phyloP scores from a whole-genome alignment of 176 grass and related monocot species.

The Oryza australiensis region DNA sequence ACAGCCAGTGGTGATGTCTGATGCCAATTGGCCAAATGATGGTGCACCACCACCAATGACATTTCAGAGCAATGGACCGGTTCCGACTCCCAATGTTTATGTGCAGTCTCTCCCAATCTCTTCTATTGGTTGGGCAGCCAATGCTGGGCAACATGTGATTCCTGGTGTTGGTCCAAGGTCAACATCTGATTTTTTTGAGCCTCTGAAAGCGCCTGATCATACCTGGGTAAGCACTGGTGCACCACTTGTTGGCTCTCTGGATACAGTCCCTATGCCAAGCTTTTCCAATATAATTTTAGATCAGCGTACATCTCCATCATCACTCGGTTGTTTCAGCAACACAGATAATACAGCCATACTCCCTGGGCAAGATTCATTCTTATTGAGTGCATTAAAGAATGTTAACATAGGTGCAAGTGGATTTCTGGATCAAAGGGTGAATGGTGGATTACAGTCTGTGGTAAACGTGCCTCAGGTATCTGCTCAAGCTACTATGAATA shows the following conservation, averaged over 20 bases:
- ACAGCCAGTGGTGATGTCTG: conserved; percentile 34
- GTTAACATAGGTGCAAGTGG: conserved; percentile 54
- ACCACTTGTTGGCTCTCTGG: conserved; percentile 37
- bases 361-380: conserved; percentile 43
- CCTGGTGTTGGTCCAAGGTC: conserved; percentile 26
- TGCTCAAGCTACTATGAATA: conserved; percentile 28
- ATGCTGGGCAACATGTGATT: conserved; percentile 23
- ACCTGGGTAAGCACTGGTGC: conserved; percentile 39
- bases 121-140: conserved; percentile 30
- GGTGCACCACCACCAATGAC: not conserved
- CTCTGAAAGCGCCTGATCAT: conserved; percentile 19
- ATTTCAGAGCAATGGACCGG: conserved; percentile 11
- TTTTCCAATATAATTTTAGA: conserved; percentile 37
- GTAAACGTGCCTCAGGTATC: conserved; percentile 36
- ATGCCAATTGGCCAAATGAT: conserved; percentile 14
- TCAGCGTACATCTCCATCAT: conserved; percentile 11
- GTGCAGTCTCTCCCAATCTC: conserved; percentile 30
- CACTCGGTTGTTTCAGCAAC: conserved; percentile 37
- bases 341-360: conserved; percentile 41
- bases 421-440: conserved; percentile 52
- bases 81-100: conserved; percentile 13
- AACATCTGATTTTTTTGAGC: conserved; percentile 39
- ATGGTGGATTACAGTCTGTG: conserved; percentile 34
- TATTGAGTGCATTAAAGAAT: conserved; percentile 56
- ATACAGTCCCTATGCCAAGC: conserved; percentile 25